Percentiles rank a stretch among this genome's conserved stretches.
Evolutionary conservation across 2,329 filamentous ascomycete species (phyloP).

Genomic region (Daldinia sp.): DNA sequence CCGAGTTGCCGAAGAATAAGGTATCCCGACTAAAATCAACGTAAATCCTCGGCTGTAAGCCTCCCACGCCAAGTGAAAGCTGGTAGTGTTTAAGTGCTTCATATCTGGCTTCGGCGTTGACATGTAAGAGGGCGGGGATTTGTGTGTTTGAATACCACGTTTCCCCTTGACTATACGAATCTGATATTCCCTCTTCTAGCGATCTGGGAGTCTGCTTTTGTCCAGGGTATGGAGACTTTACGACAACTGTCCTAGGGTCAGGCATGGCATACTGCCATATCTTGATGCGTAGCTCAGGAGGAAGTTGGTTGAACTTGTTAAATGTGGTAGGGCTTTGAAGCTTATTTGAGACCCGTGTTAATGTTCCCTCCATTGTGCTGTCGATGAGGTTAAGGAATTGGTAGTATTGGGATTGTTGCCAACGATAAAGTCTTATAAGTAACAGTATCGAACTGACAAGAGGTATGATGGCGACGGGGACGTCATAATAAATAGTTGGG

Average conservation of each 20-base stretch:
- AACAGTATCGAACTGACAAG: constrained; percentile 39
- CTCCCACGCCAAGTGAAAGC: constrained; percentile 47
- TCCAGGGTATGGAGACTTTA: constrained; percentile 46
- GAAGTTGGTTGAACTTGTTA: constrained; percentile 49
- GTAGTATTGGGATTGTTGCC: constrained; percentile 40
- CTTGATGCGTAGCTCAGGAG: constrained; percentile 52
- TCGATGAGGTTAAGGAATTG: constrained; percentile 43
- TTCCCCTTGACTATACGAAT: constrained; percentile 34
- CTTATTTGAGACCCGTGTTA: constrained; percentile 30
- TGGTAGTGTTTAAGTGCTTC: constrained; percentile 52
- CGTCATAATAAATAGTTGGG: constrained; percentile 44
- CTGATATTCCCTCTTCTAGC: constrained; percentile 45
- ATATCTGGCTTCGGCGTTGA: constrained; percentile 51
- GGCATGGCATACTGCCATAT: constrained; percentile 53
- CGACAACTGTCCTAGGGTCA: constrained; percentile 47
- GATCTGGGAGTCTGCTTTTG: constrained; percentile 39
- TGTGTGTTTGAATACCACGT: constrained; percentile 51
- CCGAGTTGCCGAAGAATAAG: constrained; percentile 50
- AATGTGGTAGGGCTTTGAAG: constrained; percentile 42
- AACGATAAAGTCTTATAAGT: constrained; percentile 39
- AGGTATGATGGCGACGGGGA: constrained; percentile 41
- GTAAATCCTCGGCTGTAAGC: constrained; percentile 47
- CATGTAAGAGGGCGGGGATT: constrained; percentile 51
- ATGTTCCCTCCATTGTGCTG: constrained; percentile 45
- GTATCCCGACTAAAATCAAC: constrained; percentile 52